phyloP scores from a whole-genome alignment of 331 rosid species.

The Rosa hybrid region DNA sequence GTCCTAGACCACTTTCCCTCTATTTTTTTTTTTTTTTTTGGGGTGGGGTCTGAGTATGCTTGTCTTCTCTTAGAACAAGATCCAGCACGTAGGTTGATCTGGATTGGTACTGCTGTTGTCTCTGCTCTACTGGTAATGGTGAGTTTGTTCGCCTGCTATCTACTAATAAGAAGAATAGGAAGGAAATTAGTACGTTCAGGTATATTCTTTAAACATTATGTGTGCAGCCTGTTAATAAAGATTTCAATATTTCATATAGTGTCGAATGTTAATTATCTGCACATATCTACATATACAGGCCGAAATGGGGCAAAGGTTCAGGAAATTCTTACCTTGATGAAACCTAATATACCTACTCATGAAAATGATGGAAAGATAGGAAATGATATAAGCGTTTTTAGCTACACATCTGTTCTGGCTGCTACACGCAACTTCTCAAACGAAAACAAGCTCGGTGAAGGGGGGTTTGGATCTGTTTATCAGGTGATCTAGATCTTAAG shows the following conservation, averaged over 20 bases:
- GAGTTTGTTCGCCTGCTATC: neutral
- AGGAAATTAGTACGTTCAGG: neutral
- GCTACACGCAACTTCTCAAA: conserved; percentile 7
- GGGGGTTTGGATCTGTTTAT: conserved; percentile 20
- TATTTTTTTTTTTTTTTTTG: too few relatives aligned
- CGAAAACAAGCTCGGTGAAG: conserved; percentile 11
- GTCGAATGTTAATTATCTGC: neutral
- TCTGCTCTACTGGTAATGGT: neutral
- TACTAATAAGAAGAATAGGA: conserved; percentile 12
- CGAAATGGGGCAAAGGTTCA: neutral
- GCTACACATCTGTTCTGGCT: conserved; percentile 9
- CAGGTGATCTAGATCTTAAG: neutral
- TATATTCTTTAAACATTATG: neutral
- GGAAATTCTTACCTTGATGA: conserved; percentile 8
- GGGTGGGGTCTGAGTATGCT: neutral
- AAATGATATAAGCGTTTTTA: conserved; percentile 9
- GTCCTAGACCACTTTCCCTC: neutral
- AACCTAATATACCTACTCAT: neutral
- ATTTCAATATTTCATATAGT: neutral
- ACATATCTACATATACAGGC: neutral
- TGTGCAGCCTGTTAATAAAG: neutral
- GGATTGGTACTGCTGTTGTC: neutral
- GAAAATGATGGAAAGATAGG: conserved; percentile 8
- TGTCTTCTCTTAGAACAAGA: too few relatives aligned
- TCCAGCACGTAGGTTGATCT: neutral